Conservation (phyloP, 768 basidiomycete species). For the Multifurca ochricompacta region DNA sequence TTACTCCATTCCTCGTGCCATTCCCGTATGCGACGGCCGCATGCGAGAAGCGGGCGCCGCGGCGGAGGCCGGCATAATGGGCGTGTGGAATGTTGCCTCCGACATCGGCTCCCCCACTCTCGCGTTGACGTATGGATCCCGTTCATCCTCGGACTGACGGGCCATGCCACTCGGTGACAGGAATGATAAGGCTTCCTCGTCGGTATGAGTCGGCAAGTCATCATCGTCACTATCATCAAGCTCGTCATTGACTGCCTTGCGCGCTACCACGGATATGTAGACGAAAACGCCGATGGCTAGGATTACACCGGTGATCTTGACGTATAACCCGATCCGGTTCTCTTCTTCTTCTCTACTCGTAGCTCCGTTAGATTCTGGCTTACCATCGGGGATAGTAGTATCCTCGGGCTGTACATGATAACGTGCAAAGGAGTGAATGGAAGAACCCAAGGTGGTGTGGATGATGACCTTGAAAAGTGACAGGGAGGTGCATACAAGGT, state of each 20-base stretch:
- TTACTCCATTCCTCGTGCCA: constrained; percentile 5
- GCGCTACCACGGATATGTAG: constrained; percentile 76
- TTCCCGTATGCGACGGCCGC: constrained; percentile 2
- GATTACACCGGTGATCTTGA: constrained; percentile 59
- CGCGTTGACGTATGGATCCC: constrained; percentile 7
- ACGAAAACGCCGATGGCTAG: constrained; percentile 70
- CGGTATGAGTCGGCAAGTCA: constrained; percentile 22
- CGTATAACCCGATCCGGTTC: constrained; percentile 45
- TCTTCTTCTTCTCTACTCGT: constrained; percentile 31
- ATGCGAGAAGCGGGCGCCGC: constrained; percentile 3
- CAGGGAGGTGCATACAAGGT: constrained; percentile 71
- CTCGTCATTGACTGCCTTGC: constrained; percentile 51
- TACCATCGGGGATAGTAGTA: constrained; percentile 24
- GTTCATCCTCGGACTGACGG: constrained; percentile 13
- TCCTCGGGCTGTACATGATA: constrained; percentile 34
- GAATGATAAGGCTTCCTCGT: constrained; percentile 21
- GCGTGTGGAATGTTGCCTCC: constrained; percentile 6
- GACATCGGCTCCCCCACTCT: constrained; percentile 14
- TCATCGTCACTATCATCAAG: constrained; percentile 43
- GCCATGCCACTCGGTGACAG: constrained; percentile 11
- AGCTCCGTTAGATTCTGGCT: constrained; percentile 9
- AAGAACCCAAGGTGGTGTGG: constrained; percentile 82
- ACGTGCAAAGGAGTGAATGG: constrained; percentile 76
- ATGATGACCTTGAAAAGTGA: constrained; percentile 86
- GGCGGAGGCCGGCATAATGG: constrained; percentile 14